These are phyloP conservation scores for Diaporthe australafricana DNA, from an alignment of 2,329 filamentous ascomycete genomes.

Conservation along the genomic window DNA sequence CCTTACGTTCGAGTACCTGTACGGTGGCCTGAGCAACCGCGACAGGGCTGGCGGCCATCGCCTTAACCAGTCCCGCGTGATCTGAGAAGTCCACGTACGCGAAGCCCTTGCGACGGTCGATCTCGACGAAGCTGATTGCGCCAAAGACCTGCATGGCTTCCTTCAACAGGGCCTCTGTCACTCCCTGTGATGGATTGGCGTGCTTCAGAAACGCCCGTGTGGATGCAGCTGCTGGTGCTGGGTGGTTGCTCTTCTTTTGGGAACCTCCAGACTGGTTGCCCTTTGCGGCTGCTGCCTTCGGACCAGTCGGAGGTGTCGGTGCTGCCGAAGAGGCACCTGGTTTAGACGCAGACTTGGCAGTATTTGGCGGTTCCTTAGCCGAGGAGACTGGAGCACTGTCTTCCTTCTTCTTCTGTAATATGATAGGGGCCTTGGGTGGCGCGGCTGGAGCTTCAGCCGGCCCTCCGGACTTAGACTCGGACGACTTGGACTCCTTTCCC, in stretches of 20 bases:
- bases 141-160: conserved; percentile 82
- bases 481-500: conserved; percentile 32
- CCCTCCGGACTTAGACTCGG: conserved; percentile 42
- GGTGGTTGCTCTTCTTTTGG: conserved; percentile 47
- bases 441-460: conserved; percentile 43
- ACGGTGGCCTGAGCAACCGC: conserved; percentile 87
- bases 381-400: conserved; percentile 41
- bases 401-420: conserved; percentile 53
- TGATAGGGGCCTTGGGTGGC: conserved; percentile 47
- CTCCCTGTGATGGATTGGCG: conserved; percentile 89
- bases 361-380: conserved; percentile 40
- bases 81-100: conserved; percentile 92
- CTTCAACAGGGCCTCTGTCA: conserved; percentile 84
- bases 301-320: conserved; percentile 39
- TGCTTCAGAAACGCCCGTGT: conserved; percentile 83
- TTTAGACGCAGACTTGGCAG: conserved; percentile 38
- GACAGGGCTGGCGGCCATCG: conserved; percentile 84
- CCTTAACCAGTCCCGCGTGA: conserved; percentile 77
- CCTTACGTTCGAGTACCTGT: conserved; percentile 86
- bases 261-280: conserved; percentile 34
- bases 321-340: conserved; percentile 42
- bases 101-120: conserved; percentile 94
- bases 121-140: conserved; percentile 82
- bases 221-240: conserved; percentile 56
- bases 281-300: conserved; percentile 41